Base-by-base conservation (phyloP, 768 basidiomycete genomes). In the Suillus spraguei region DNA sequence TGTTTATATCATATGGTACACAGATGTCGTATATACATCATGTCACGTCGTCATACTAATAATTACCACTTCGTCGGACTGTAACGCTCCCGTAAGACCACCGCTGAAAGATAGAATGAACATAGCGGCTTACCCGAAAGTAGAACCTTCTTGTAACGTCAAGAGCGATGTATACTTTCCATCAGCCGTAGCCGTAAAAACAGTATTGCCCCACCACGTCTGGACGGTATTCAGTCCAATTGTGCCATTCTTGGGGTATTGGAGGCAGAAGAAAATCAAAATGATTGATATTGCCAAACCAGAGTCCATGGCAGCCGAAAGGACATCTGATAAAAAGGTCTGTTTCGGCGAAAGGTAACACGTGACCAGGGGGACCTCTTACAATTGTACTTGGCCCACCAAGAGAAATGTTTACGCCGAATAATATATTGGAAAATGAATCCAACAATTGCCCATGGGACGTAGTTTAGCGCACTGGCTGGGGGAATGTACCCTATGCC, bases 291-390 rank as follows among this genome's bases (percentile, higher is more conserved):
- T 66, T 0, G 88, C 88, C 10, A 89, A 77, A n/a, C 90, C 89
- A 16, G 89, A 82, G 67, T 90, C 90, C 67, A 91, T 68, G 4
- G 87, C 90, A 11, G 89, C 87, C 8, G 89, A 90, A n/a, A 91
- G 74, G 22, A 90, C 85, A 66, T 89, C 81, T 82, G 60, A 14
- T 39, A 16, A 11, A 11, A 47, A 11, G 39, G 9, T 39, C 49
- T 16, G 39, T 11, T 13, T 58, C 24, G 16, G 24, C 5, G 11
- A 33, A n/a, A 6, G 49, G 11, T 8, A 36, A 62, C 6, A 67
- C 13, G 9, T 9, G 14, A 32, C 7, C 2, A 33, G 20, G 2
- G 9, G 0, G 14, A 35, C 44, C 4, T 65, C 77, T 59, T 44
- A 78, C 77, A 78, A 22, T 78, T 78, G 65, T 78, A 79, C 74